These are phyloP conservation scores for Vitellaria paradoxa DNA, from an alignment of 179 eudicot genomes.

Conservation along the genomic window DNA sequence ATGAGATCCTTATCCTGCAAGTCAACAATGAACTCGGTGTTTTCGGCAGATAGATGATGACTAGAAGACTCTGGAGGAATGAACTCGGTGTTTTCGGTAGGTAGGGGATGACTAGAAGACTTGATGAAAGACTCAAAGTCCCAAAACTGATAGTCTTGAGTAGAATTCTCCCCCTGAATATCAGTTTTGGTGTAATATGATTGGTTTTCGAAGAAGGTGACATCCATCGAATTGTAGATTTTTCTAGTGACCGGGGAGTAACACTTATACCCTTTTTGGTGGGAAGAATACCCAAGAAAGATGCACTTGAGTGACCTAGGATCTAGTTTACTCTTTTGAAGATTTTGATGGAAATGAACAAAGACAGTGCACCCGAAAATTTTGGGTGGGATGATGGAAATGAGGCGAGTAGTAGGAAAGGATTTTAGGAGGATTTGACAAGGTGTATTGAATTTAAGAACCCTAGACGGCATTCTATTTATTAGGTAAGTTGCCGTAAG, in stretches of 20 bases:
- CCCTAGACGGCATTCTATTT: neutral
- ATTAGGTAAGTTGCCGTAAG: neutral
- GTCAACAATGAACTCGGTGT: constrained; percentile 3
- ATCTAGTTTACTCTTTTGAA: too few relatives aligned
- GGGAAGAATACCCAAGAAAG: too few relatives aligned
- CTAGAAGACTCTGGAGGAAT: neutral
- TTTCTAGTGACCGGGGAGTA: neutral
- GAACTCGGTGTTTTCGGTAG: neutral
- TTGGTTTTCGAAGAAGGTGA: neutral
- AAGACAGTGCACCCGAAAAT: too few relatives aligned
- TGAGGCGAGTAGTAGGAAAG: neutral
- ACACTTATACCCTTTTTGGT: too few relatives aligned
- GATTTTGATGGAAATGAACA: too few relatives aligned
- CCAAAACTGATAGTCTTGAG: neutral
- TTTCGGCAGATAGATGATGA: neutral
- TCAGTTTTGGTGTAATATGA: neutral
- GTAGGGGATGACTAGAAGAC: neutral
- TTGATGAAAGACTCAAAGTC: neutral
- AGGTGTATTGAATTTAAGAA: neutral
- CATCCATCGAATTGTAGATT: neutral
- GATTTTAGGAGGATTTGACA: neutral
- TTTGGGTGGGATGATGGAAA: too few relatives aligned
- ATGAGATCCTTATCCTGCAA: neutral
- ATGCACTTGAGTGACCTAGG: too few relatives aligned
- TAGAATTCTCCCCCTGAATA: neutral